phyloP scores from a whole-genome alignment of 2,329 filamentous ascomycete genomes.

The Claviceps sorghi region DNA sequence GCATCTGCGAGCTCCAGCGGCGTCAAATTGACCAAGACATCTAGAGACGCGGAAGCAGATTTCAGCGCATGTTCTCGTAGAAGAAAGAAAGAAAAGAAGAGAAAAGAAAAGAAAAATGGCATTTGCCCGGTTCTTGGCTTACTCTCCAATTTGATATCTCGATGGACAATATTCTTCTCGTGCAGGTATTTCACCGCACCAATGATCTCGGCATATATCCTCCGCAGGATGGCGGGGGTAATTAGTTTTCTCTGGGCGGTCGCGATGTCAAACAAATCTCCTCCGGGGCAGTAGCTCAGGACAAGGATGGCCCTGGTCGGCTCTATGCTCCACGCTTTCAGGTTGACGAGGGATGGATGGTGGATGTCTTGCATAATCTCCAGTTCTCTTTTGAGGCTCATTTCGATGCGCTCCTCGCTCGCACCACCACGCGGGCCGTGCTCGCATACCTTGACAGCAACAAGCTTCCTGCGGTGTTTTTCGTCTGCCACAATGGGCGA shows the following conservation, averaged over 20 bases:
- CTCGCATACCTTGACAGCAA: slow-evolving; percentile 90
- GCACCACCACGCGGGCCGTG: slow-evolving; percentile 88
- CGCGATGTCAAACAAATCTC: slow-evolving; percentile 87
- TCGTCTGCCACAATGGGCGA: slow-evolving; percentile 19
- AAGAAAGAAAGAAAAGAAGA: not conserved
- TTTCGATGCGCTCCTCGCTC: slow-evolving; percentile 83
- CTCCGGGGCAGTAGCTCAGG: slow-evolving; percentile 81
- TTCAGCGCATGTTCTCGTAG: not conserved
- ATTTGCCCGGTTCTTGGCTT: slow-evolving; percentile 22
- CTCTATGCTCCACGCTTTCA: slow-evolving; percentile 85
- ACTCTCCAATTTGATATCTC: slow-evolving; percentile 96
- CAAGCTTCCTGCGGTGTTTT: slow-evolving; percentile 59
- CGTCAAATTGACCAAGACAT: slow-evolving; percentile 80
- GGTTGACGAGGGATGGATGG: slow-evolving; percentile 78
- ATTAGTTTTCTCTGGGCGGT: slow-evolving; percentile 56
- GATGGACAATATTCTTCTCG: slow-evolving; percentile 72
- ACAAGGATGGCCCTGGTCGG: slow-evolving; percentile 71
- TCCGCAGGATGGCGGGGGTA: slow-evolving; percentile 53
- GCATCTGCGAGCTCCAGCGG: slow-evolving; percentile 48
- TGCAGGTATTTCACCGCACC: slow-evolving; percentile 79
- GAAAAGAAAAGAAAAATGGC: not conserved
- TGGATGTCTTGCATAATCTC: slow-evolving; percentile 82
- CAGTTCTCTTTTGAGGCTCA: slow-evolving; percentile 84
- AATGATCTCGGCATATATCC: slow-evolving; percentile 83
- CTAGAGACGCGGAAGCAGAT: slow-evolving; percentile 28